Evolutionary conservation across 768 basidiomycete species (phyloP).

Genomic region (Rhizopogon roseolus): DNA sequence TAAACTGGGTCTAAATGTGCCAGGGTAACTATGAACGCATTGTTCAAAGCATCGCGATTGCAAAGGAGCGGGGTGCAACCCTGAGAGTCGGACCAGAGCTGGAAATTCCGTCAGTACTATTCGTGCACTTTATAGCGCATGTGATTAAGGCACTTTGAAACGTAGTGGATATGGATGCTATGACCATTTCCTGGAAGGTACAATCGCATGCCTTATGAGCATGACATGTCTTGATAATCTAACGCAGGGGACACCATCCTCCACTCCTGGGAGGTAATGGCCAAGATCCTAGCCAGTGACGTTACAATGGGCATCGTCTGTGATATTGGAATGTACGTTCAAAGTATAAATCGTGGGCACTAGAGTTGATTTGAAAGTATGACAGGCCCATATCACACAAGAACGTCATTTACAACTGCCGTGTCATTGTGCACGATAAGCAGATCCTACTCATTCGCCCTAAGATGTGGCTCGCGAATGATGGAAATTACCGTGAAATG

Average conservation of each 20-base stretch:
- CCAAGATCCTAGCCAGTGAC: slow-evolving; percentile 80
- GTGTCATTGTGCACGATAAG: slow-evolving; percentile 80
- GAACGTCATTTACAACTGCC: slow-evolving; percentile 97
- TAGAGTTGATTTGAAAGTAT: background rate
- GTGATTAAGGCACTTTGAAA: background rate
- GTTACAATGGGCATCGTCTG: slow-evolving; percentile 85
- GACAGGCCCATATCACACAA: slow-evolving; percentile 94
- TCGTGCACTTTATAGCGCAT: background rate
- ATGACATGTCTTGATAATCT: background rate
- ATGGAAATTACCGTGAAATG: slow-evolving; percentile 92
- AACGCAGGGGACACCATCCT: slow-evolving; percentile 84
- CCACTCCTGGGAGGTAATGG: slow-evolving; percentile 97
- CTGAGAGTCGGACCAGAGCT: slow-evolving; percentile 95
- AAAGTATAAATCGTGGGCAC: background rate
- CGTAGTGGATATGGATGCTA: slow-evolving; percentile 92
- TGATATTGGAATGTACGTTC: slow-evolving; percentile 89
- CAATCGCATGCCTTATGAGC: background rate
- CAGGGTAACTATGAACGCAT: slow-evolving; percentile 95
- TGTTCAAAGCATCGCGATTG: slow-evolving; percentile 78
- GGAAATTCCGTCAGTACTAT: slow-evolving; percentile 77
- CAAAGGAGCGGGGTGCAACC: slow-evolving; percentile 84
- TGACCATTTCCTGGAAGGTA: slow-evolving; percentile 97
- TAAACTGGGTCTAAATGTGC: background rate
- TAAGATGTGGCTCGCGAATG: slow-evolving; percentile 99
- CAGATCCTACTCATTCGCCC: slow-evolving; percentile 93